These are phyloP conservation scores for Evansstolkia leycettana DNA, from an alignment of 495 filamentous ascomycete species.

Conservation along the genomic window DNA sequence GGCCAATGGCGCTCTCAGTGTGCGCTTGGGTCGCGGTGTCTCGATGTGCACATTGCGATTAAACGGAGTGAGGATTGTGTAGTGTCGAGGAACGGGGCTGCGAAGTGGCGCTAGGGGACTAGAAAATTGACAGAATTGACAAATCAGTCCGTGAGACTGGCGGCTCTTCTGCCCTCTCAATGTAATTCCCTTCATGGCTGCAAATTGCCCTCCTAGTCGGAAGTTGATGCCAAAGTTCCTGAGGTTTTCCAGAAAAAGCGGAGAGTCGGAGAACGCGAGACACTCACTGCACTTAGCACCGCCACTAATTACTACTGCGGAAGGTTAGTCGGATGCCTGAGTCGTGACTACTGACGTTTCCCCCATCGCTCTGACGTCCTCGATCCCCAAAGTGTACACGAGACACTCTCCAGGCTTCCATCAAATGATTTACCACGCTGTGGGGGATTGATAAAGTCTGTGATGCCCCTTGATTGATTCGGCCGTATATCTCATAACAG, in stretches of 20 bases:
- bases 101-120: slow-evolving; percentile 8
- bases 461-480: slow-evolving; percentile 1
- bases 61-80: slow-evolving; percentile 3
- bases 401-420: background rate
- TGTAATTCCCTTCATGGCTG: slow-evolving; percentile 22
- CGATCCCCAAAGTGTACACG: background rate
- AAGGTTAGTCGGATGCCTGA: background rate
- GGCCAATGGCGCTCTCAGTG: slow-evolving; percentile 1
- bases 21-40: slow-evolving; percentile 9
- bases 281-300: background rate
- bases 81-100: slow-evolving; percentile 12
- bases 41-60: slow-evolving; percentile 6
- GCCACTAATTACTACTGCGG: background rate
- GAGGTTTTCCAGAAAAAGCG: background rate
- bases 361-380: background rate
- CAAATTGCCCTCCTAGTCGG: background rate
- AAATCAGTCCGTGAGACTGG: slow-evolving; percentile 16
- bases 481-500: slow-evolving; percentile 5
- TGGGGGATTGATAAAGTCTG: background rate
- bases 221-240: too few species aligned
- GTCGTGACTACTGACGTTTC: background rate
- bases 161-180: slow-evolving; percentile 15
- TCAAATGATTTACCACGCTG: background rate
- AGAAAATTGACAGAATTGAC: slow-evolving; percentile 28
- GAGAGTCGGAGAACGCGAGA: background rate